Evolutionary conservation across 257 asterid genomes (phyloP).

Genomic region (Rhazya stricta): DNA sequence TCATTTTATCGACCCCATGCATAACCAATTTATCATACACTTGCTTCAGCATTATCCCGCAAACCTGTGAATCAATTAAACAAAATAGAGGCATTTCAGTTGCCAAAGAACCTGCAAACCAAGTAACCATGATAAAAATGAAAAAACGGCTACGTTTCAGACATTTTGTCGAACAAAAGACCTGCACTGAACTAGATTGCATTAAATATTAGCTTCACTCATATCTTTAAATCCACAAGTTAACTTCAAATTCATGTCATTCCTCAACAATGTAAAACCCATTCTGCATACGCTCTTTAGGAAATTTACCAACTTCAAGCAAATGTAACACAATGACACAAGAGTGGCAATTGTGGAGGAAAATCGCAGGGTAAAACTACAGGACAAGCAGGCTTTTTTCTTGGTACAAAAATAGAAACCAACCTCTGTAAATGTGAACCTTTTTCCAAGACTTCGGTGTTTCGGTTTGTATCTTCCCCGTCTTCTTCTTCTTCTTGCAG

Average conservation of each 20-base stretch:
- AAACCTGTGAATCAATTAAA: constrained; percentile 4
- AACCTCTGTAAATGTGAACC: background rate
- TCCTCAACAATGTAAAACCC: background rate
- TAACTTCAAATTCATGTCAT: background rate
- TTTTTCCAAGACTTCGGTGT: background rate
- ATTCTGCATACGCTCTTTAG: background rate
- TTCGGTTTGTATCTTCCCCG: background rate
- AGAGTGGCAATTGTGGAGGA: background rate
- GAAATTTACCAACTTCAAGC: background rate
- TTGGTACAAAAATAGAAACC: background rate
- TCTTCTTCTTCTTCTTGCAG: background rate
- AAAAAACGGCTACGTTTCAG: background rate
- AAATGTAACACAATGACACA: background rate
- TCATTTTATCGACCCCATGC: constrained; percentile 33
- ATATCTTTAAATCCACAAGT: background rate
- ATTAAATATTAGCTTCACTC: background rate
- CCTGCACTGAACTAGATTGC: background rate
- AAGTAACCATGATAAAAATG: background rate
- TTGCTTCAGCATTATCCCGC: constrained; percentile 50
- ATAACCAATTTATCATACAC: constrained; percentile 32
- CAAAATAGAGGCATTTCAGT: background rate
- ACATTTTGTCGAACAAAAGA: constrained; percentile 6
- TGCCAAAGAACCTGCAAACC: background rate
- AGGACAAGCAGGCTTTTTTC: background rate
- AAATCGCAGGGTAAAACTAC: background rate